Base-by-base conservation (phyloP, 2,329 filamentous ascomycete genomes). In the Corynespora cassiicola region DNA sequence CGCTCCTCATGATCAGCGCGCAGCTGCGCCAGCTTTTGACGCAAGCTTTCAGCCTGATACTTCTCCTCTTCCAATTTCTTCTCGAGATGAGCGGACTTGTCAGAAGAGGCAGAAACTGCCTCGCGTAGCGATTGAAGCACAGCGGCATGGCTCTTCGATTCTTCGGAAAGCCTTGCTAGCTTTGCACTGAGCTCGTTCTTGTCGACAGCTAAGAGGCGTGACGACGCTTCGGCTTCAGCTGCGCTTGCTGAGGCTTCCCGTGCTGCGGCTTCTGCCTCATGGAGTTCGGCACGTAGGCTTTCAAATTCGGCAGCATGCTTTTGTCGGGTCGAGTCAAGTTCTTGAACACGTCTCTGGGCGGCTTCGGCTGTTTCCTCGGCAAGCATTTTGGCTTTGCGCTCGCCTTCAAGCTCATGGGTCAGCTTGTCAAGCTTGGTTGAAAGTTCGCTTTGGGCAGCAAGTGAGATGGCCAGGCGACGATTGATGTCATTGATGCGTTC, bases 361-460 rank as follows among this genome's bases (percentile, higher is more conserved):
- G 89, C 88, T 52, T 85, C 84, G 5, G 87, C 80, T 2, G 89
- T 95, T 42, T 96, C 92, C 60, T 99, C 94, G 0, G 94, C 90
- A 10, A 96, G 75, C 57, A 90, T 85, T 32, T 90, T 83, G 5
- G 89, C 86, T 45, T 82, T 86, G 61, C 79, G 89, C 70, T 99
- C 95, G 0, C 89, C 83, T 20, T 90, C 84, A 2, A 95, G 74
- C 40, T 96, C 90, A 4, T 78, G 71, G 15, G 75, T 79, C 33
- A 89, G 63, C 12, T 81, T 77, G 26, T 94, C 87, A 1, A 95
- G 68, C 45, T 84, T 86, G n/a, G 80, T 78, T 50, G 87, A 86
- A n/a, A 96, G 75, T 42, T 95, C 90, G 37, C 82, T 85, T 48
- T 96, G 90, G 5, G 85, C 75, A 36, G 86, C 85, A 5, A 99